phyloP scores from a whole-genome alignment of 2,329 filamentous ascomycete genomes.

The Pseudogymnoascus destructans region DNA sequence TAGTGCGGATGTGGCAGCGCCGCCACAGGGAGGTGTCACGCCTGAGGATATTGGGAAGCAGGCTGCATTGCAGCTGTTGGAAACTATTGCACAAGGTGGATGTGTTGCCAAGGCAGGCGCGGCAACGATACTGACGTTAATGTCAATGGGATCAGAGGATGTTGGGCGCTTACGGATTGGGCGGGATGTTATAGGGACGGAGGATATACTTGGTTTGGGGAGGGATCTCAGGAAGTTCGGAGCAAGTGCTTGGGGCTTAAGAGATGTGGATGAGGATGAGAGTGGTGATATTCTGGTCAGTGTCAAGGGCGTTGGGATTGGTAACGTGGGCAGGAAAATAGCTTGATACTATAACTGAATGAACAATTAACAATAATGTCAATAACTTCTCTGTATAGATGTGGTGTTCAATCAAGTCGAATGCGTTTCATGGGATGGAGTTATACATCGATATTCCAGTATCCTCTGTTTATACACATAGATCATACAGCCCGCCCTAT shows the following conservation, averaged over 20 bases:
- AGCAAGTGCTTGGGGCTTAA: constrained; percentile 77
- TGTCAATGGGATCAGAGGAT: constrained; percentile 97
- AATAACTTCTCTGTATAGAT: background rate
- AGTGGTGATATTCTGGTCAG: constrained; percentile 66
- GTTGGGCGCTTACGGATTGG: constrained; percentile 77
- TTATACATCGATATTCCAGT: constrained; percentile 5
- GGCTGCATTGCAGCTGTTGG: constrained; percentile 80
- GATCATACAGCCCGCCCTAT: constrained; percentile 8
- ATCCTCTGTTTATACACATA: constrained; percentile 7
- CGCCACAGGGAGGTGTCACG: constrained; percentile 65
- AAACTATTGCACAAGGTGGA: constrained; percentile 69
- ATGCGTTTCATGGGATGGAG: background rate
- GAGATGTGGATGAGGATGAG: constrained; percentile 54
- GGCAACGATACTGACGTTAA: constrained; percentile 66
- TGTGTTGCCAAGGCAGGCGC: constrained; percentile 63
- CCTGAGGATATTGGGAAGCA: constrained; percentile 83
- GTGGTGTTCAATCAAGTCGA: background rate
- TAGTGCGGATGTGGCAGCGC: constrained; percentile 68
- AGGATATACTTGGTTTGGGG: constrained; percentile 67
- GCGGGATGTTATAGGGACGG: constrained; percentile 66
- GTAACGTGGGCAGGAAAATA: constrained; percentile 90
- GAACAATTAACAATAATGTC: constrained; percentile 9
- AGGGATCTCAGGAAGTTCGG: constrained; percentile 83
- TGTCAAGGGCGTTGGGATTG: constrained; percentile 84
- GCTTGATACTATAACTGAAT: constrained; percentile 30